phyloP scores from a whole-genome alignment of 257 asterid species.

The Salvia rosmarinus region DNA sequence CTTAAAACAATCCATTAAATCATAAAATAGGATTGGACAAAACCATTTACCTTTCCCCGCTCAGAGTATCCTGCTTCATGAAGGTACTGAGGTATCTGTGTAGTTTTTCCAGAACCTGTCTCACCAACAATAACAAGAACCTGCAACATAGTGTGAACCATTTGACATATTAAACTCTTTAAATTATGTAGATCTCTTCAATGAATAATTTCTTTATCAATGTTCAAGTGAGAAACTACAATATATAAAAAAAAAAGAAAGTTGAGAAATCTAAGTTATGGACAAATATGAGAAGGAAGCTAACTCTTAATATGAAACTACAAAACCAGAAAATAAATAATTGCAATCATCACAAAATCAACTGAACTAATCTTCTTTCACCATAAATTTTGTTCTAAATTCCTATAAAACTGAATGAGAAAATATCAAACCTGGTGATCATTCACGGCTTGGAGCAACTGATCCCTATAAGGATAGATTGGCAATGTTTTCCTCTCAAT shows the following conservation, averaged over 20 bases:
- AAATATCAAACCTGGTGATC: constrained; percentile 70
- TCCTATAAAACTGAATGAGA: constrained; percentile 8
- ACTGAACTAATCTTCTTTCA: background rate
- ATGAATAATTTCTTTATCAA: constrained; percentile 11
- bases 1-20: background rate
- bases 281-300: background rate
- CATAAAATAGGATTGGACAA: constrained; percentile 14
- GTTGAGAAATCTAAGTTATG: constrained; percentile 12
- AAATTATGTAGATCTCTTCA: background rate
- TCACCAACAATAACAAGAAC: constrained; percentile 97
- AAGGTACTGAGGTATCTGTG: constrained; percentile 93
- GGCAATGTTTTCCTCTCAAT: constrained; percentile 87
- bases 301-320: constrained; percentile 5
- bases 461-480: constrained; percentile 73
- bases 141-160: constrained; percentile 40
- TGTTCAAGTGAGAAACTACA: background rate
- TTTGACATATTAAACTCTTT: constrained; percentile 22
- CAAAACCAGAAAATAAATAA: background rate
- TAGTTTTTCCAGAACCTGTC: constrained; percentile 95
- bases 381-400: background rate
- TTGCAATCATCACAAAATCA: background rate
- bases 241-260: constrained; percentile 3
- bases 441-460: constrained; percentile 70
- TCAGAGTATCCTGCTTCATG: constrained; percentile 89
- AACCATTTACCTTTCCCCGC: constrained; percentile 65